Evolutionary conservation across 1,284 basidiomycete species (phyloP).

Genomic region (Lentinus polychrous): DNA sequence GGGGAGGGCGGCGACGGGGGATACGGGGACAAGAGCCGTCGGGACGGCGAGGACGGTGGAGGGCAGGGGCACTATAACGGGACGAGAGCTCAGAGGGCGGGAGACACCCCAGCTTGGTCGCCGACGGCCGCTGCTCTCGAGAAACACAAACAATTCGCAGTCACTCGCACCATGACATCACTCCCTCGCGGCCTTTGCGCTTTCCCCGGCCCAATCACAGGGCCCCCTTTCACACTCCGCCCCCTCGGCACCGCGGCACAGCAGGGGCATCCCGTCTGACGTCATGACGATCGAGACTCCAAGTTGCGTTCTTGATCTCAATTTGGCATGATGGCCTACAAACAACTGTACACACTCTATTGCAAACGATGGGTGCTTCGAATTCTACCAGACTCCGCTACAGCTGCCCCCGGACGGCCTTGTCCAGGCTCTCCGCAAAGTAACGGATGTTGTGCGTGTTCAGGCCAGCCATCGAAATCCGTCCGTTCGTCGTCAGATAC

Average conservation of each 20-base stretch:
- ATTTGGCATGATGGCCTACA: background rate
- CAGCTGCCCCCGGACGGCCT: conserved; percentile 53
- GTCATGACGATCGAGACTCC: conserved; percentile 1
- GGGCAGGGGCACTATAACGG: conserved; percentile 3
- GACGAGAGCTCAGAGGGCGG: no score
- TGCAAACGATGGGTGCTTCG: no score
- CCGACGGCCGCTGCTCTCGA: no score
- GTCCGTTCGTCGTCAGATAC: conserved; percentile 82
- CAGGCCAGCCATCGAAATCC: conserved; percentile 84
- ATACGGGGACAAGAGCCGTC: background rate
- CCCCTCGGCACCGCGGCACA: background rate
- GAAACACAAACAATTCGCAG: no score
- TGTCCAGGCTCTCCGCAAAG: conserved; percentile 72
- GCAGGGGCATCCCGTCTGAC: background rate
- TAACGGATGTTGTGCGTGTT: conserved; percentile 71
- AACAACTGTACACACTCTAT: background rate
- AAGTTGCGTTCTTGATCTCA: background rate
- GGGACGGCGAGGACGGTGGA: conserved; percentile 6
- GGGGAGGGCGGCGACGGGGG: conserved; percentile 1
- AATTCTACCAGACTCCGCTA: conserved; percentile 20
- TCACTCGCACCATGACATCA: conserved; percentile 1
- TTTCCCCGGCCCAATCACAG: background rate
- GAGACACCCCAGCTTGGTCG: no score
- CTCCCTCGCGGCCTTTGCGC: background rate
- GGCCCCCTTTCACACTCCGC: background rate